Evolutionary conservation across 2,329 filamentous ascomycete species (phyloP).

Genomic region (Monosporascus cannonballus): DNA sequence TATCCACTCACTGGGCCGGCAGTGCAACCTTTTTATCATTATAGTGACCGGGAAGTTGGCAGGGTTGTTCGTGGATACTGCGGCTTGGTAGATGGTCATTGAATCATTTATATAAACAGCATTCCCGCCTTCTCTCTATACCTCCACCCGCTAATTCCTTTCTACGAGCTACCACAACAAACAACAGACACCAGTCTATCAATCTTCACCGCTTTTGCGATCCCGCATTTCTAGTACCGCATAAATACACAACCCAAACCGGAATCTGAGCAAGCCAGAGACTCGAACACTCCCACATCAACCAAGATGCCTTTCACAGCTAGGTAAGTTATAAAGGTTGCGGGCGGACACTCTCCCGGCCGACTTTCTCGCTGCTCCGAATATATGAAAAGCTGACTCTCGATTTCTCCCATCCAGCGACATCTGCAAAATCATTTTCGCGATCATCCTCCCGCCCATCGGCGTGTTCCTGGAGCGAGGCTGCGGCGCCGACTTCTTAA

Average conservation of each 20-base stretch:
- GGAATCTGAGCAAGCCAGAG: not conserved
- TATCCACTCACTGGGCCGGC: not conserved
- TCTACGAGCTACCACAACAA: no score
- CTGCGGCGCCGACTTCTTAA: conserved; percentile 68
- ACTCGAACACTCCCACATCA: not conserved
- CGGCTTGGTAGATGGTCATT: not conserved
- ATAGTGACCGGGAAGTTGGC: not conserved
- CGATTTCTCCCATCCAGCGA: conserved; percentile 28
- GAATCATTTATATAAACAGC: not conserved
- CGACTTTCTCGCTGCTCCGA: not conserved
- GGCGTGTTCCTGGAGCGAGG: conserved; percentile 80
- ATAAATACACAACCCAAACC: not conserved
- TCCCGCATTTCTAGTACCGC: not conserved
- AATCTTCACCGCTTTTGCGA: not conserved
- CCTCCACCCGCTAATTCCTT: no score
- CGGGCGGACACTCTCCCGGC: not conserved
- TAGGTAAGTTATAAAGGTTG: conserved; percentile 36
- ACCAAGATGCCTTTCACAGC: conserved; percentile 53
- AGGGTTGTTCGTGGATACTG: not conserved
- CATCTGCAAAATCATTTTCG: conserved; percentile 66
- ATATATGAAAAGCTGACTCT: no score
- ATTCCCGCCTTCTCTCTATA: not conserved
- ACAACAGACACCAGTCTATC: not conserved
- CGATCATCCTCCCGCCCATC: conserved; percentile 70
- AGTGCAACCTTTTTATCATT: no score